These are phyloP conservation scores for Pholiota adiposa DNA, from an alignment of 1,284 basidiomycete genomes.

Conservation along the genomic window DNA sequence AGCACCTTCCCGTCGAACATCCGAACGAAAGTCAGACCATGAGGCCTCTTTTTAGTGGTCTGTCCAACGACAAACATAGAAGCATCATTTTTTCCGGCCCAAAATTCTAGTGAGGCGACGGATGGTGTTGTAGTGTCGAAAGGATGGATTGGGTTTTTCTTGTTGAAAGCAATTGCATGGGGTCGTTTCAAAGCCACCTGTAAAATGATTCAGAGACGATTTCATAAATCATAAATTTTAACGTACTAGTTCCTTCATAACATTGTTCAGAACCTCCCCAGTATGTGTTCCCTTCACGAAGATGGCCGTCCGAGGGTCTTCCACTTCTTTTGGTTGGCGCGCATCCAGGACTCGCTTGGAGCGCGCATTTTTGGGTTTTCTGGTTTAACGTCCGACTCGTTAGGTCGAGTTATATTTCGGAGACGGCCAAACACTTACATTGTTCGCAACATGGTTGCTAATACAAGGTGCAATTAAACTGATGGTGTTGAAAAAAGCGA, in stretches of 20 bases:
- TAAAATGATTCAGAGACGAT: neutral
- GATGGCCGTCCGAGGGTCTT: constrained; percentile 83
- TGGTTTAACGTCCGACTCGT: constrained; percentile 30
- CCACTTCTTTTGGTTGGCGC: constrained; percentile 87
- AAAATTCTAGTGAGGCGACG: constrained; percentile 86
- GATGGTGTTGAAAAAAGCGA: neutral
- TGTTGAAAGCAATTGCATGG: constrained; percentile 89
- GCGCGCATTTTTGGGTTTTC: constrained; percentile 97
- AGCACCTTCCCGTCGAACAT: constrained; percentile 89
- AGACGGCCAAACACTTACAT: neutral
- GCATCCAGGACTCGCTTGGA: constrained; percentile 93
- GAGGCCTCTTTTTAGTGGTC: constrained; percentile 93
- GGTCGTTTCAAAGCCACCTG: constrained; percentile 94
- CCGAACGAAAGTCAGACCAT: constrained; percentile 86
- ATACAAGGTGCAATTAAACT: neutral
- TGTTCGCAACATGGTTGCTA: constrained; percentile 1
- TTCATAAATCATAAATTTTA: neutral
- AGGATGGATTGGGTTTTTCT: constrained; percentile 92
- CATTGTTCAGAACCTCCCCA: constrained; percentile 79
- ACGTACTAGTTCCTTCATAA: constrained; percentile 88
- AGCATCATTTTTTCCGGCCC: constrained; percentile 94
- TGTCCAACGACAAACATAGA: constrained; percentile 91
- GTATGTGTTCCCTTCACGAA: constrained; percentile 92
- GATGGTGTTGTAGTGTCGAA: constrained; percentile 80
- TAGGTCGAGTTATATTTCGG: neutral